Conservation (phyloP, 306 rosid genomes). For the Vicia sativa region DNA sequence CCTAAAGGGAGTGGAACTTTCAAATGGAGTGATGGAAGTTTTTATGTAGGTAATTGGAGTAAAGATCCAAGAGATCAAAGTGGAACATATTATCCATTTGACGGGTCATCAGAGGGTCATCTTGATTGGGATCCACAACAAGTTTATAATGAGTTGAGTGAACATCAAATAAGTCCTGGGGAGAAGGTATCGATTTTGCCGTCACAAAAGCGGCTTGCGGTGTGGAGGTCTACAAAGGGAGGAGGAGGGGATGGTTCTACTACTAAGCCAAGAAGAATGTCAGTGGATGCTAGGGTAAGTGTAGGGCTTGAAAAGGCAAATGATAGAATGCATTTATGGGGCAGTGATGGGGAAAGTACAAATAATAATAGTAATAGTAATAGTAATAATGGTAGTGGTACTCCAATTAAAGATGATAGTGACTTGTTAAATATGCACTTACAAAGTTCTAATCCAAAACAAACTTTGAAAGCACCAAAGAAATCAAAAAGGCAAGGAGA, state of each 20-base stretch:
- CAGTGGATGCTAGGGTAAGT: slow-evolving; percentile 74
- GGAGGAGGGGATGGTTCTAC: slow-evolving; percentile 39
- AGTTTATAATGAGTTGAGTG: slow-evolving; percentile 53
- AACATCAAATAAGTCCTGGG: slow-evolving; percentile 50
- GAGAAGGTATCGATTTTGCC: slow-evolving; percentile 82
- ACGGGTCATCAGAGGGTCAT: slow-evolving; percentile 49
- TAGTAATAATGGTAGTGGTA: slow-evolving; percentile 22
- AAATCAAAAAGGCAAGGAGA: slow-evolving; percentile 79
- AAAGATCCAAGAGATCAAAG: slow-evolving; percentile 74
- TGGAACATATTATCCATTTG: slow-evolving; percentile 71
- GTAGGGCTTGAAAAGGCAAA: slow-evolving; percentile 66
- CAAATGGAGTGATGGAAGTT: slow-evolving; percentile 75
- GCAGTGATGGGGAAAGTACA: slow-evolving; percentile 40
- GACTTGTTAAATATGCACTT: slow-evolving; percentile 13
- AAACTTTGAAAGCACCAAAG: slow-evolving; percentile 50
- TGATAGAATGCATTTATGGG: slow-evolving; percentile 77
- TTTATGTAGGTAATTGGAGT: slow-evolving; percentile 83
- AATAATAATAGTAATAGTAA: background rate
- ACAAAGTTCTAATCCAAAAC: slow-evolving; percentile 32
- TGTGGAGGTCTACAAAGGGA: slow-evolving; percentile 79
- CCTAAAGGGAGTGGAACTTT: slow-evolving; percentile 80
- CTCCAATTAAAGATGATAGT: slow-evolving; percentile 34
- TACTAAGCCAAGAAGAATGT: slow-evolving; percentile 60
- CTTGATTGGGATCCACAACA: slow-evolving; percentile 82
- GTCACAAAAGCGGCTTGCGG: slow-evolving; percentile 84